phyloP scores from a whole-genome alignment of 768 basidiomycete genomes.

The Rhodotorula taiwanensis region DNA sequence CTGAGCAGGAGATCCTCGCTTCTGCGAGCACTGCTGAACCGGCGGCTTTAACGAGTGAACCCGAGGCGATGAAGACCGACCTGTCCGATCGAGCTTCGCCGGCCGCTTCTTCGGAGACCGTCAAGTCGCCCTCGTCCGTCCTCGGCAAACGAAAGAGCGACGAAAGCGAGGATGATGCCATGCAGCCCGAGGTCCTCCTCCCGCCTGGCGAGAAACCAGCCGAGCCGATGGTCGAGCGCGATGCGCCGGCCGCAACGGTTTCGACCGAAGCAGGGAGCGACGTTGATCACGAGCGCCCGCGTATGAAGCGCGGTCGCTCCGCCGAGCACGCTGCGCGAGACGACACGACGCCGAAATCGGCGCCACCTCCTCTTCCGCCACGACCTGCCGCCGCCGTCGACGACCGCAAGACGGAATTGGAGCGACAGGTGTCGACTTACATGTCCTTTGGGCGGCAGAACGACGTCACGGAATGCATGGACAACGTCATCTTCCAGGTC shows the following conservation, averaged over 20 bases:
- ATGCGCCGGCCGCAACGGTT: background rate
- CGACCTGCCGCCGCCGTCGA: background rate
- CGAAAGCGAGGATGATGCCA: conserved; percentile 16
- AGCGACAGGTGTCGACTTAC: conserved; percentile 27
- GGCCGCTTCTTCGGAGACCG: background rate
- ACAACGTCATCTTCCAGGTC: conserved; percentile 98
- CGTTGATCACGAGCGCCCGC: background rate
- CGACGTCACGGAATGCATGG: conserved; percentile 98
- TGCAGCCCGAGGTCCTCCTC: no score
- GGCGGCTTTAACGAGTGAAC: background rate
- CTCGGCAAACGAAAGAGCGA: conserved; percentile 38
- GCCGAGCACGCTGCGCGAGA: background rate
- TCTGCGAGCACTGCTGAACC: background rate
- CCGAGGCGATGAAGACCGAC: background rate
- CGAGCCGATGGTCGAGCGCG: background rate
- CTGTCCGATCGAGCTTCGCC: background rate
- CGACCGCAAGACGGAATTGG: conserved; percentile 15
- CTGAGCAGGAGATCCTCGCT: conserved; percentile 81
- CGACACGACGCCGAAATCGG: background rate
- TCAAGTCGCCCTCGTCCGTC: conserved; percentile 22
- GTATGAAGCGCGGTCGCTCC: background rate
- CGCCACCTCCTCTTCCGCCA: background rate
- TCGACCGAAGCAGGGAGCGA: background rate
- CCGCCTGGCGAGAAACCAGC: no score
- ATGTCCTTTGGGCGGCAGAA: conserved; percentile 64